These are phyloP conservation scores for Penicillium sp. DNA, from an alignment of 2,329 filamentous ascomycete genomes.

Conservation along the genomic window DNA sequence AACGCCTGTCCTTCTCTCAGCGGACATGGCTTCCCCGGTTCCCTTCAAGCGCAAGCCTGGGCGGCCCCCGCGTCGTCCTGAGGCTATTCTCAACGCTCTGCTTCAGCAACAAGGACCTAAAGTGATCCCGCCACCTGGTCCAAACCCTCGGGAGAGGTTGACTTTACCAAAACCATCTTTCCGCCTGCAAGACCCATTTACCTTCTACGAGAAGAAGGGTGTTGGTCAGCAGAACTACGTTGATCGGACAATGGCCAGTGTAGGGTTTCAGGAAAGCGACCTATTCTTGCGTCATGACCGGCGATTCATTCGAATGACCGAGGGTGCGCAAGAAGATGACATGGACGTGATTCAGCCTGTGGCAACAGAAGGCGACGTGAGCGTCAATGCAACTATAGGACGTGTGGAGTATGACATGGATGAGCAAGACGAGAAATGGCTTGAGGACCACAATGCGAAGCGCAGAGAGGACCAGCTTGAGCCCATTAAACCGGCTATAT, in stretches of 20 bases:
- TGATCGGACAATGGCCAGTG: constrained; percentile 90
- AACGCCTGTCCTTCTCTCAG: constrained; percentile 39
- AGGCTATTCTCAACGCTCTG: constrained; percentile 56
- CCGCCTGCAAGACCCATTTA: constrained; percentile 43
- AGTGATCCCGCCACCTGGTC: constrained; percentile 44
- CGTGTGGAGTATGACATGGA: constrained; percentile 99
- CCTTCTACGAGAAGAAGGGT: constrained; percentile 66
- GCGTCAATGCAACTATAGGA: constrained; percentile 55
- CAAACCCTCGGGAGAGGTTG: constrained; percentile 46
- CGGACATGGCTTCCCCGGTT: constrained; percentile 34
- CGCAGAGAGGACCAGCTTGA: constrained; percentile 70
- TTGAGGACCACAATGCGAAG: constrained; percentile 73
- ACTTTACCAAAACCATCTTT: constrained; percentile 48
- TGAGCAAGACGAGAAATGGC: constrained; percentile 95
- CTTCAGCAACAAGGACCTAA: constrained; percentile 54
- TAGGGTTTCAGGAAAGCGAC: constrained; percentile 88
- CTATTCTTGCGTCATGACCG: constrained; percentile 73
- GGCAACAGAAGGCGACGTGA: constrained; percentile 56
- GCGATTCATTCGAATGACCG: constrained; percentile 59
- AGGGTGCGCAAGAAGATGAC: constrained; percentile 59
- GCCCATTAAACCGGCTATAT: constrained; percentile 82
- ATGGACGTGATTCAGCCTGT: constrained; percentile 51
- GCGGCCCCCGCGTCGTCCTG: constrained; percentile 57
- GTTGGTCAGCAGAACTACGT: constrained; percentile 85
- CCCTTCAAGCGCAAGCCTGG: constrained; percentile 57